Evolutionary conservation across 2,329 filamentous ascomycete genomes (phyloP).

Genomic region (Epichloe coenophiala): DNA sequence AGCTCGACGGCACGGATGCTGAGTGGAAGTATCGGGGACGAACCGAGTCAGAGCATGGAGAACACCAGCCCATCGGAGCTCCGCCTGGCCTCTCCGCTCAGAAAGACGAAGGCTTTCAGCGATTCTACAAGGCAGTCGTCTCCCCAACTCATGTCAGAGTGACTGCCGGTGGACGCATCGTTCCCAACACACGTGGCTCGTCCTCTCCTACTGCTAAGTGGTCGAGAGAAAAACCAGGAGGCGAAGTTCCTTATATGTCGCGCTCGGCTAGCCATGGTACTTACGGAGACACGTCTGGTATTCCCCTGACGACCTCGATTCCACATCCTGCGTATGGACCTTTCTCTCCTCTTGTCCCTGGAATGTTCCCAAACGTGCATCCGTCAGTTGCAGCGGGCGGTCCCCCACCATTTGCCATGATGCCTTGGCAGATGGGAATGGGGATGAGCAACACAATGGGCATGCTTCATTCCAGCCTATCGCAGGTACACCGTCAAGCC

Average conservation of each 20-base stretch:
- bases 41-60: constrained; percentile 27
- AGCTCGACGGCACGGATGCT: constrained; percentile 26
- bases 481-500: constrained; percentile 9
- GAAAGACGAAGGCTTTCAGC: constrained; percentile 51
- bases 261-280: constrained; percentile 10
- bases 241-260: constrained; percentile 10
- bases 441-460: constrained; percentile 17
- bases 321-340: constrained; percentile 16
- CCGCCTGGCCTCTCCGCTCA: constrained; percentile 40
- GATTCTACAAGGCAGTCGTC: constrained; percentile 54
- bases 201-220: constrained; percentile 40
- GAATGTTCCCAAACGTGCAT: constrained; percentile 17
- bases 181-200: constrained; percentile 46
- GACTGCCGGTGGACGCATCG: constrained; percentile 53
- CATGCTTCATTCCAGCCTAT: constrained; percentile 13
- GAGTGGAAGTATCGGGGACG: constrained; percentile 34
- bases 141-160: constrained; percentile 55
- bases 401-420: constrained; percentile 21
- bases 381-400: constrained; percentile 18
- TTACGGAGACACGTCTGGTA: constrained; percentile 3
- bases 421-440: constrained; percentile 28
- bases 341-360: constrained; percentile 19
- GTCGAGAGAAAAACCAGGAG: constrained; percentile 25
- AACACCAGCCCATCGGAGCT: constrained; percentile 36
- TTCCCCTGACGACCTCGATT: constrained; percentile 6